A percentile compares a stretch with the other conserved stretches of the same genome.
phyloP scores from a whole-genome alignment of 306 rosid genomes.

The Pterocarpus macrocarpus region DNA sequence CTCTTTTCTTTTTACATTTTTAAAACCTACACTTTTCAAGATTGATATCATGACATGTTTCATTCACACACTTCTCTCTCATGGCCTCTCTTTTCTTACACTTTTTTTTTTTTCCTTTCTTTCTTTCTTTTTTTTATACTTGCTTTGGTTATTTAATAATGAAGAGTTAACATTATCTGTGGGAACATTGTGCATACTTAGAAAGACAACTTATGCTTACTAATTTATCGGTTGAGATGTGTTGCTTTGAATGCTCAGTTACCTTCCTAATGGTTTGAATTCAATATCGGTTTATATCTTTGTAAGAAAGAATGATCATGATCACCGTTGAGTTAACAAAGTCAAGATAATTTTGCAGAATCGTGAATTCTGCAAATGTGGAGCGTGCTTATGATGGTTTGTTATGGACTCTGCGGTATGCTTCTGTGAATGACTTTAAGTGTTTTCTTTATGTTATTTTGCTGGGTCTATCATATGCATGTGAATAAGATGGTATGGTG shows the following conservation, averaged over 20 bases:
- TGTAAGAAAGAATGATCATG: conserved; percentile 33
- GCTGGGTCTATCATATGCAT: conserved; percentile 38
- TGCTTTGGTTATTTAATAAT: not conserved
- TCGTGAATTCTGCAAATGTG: conserved; percentile 82
- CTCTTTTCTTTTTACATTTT: conserved; percentile 32
- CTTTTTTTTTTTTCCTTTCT: not conserved
- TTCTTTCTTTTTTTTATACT: conserved; percentile 1
- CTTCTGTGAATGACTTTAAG: conserved; percentile 33
- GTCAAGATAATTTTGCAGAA: conserved; percentile 68
- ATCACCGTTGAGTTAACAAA: conserved; percentile 39
- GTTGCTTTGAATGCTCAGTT: conserved; percentile 24
- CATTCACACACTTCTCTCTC: not conserved
- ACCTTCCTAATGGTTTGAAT: conserved; percentile 40
- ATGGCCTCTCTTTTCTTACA: conserved; percentile 17
- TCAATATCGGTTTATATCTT: conserved; percentile 8
- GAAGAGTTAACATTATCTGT: conserved; percentile 14
- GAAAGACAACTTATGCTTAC: conserved; percentile 37
- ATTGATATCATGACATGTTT: conserved; percentile 20
- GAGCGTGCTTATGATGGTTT: conserved; percentile 84
- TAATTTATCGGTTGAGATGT: conserved; percentile 27
- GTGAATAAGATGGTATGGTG: conserved; percentile 3
- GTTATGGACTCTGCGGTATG: conserved; percentile 91
- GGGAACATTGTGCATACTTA: conserved; percentile 16
- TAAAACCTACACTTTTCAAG: conserved; percentile 25
- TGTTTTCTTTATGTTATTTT: conserved; percentile 42